Percentiles rank a stretch among this genome's conserved stretches.
phyloP scores from a whole-genome alignment of 306 rosid species.

The Prunus padus region DNA sequence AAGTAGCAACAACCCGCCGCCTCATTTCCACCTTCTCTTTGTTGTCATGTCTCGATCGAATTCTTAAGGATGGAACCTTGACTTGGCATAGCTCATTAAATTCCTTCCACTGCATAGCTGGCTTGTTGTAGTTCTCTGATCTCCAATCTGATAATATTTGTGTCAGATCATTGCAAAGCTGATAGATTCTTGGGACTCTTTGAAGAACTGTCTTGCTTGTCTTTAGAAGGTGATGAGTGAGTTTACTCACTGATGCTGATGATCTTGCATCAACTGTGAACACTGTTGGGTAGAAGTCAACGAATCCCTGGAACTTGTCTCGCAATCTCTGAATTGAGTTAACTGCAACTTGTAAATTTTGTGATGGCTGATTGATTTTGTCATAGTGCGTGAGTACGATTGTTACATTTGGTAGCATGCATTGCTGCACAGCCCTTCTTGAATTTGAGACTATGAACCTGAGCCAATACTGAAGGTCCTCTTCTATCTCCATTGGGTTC shows the following conservation, averaged over 20 bases:
- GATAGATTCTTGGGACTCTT: slow-evolving; percentile 85
- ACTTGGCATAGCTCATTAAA: slow-evolving; percentile 81
- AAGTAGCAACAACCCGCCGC: slow-evolving; percentile 70
- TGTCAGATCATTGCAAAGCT: slow-evolving; percentile 82
- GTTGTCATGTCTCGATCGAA: slow-evolving; percentile 72
- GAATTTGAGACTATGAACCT: slow-evolving; percentile 91
- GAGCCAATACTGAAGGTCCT: slow-evolving; percentile 94
- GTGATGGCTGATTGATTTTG: slow-evolving; percentile 72
- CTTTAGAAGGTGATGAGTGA: slow-evolving; percentile 68
- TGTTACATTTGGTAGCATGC: slow-evolving; percentile 81
- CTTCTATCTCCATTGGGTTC: slow-evolving; percentile 72
- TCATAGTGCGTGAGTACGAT: slow-evolving; percentile 82
- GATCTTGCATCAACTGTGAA: slow-evolving; percentile 94
- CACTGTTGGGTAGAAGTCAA: slow-evolving; percentile 78
- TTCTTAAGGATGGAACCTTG: slow-evolving; percentile 61
- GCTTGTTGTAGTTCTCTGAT: slow-evolving; percentile 84
- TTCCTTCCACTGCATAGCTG: slow-evolving; percentile 94
- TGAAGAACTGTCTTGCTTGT: slow-evolving; percentile 82
- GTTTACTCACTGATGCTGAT: slow-evolving; percentile 78
- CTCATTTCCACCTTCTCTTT: slow-evolving; percentile 63
- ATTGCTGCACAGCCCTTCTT: slow-evolving; percentile 76
- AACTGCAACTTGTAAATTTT: slow-evolving; percentile 57
- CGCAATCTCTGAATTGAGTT: slow-evolving; percentile 68
- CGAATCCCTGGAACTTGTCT: slow-evolving; percentile 90
- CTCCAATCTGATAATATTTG: slow-evolving; percentile 86